A percentile compares a stretch with the other conserved stretches of the same genome.
Conservation (phyloP, 1,284 basidiomycete species). For the Filobasidium uniguttulatum region DNA sequence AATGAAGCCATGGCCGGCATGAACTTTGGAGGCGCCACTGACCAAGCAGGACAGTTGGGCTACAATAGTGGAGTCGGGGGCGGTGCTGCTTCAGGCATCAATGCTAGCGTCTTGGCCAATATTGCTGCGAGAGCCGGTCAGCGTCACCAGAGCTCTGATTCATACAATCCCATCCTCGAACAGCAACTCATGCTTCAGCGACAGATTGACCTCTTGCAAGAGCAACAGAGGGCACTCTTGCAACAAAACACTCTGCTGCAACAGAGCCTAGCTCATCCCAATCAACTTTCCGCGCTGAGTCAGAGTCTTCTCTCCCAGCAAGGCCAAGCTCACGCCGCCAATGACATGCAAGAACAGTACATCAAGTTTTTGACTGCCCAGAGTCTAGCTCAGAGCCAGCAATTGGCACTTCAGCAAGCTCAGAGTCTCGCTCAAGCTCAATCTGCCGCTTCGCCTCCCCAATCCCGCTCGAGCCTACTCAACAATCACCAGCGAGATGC, state of each 20-base stretch:
- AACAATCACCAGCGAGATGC: background rate
- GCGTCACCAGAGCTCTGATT: slow-evolving; percentile 50
- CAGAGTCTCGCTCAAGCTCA: slow-evolving; percentile 8
- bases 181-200: slow-evolving; percentile 68
- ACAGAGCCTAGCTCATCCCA: slow-evolving; percentile 54
- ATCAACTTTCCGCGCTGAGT: slow-evolving; percentile 47
- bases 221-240: slow-evolving; percentile 73
- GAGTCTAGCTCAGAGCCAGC: slow-evolving; percentile 6
- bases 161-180: slow-evolving; percentile 38
- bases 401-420: slow-evolving; percentile 6
- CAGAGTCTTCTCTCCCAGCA: slow-evolving; percentile 15
- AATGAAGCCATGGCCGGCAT: slow-evolving; percentile 15
- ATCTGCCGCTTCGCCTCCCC: slow-evolving; percentile 1
- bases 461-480: slow-evolving; percentile 1
- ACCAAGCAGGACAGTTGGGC: background rate
- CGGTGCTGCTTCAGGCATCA: slow-evolving; percentile 20
- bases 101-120: slow-evolving; percentile 26
- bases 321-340: slow-evolving; percentile 3
- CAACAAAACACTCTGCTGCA: slow-evolving; percentile 42
- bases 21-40: background rate
- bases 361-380: slow-evolving; percentile 9
- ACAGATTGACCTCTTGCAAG: slow-evolving; percentile 80
- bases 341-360: slow-evolving; percentile 11
- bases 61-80: slow-evolving; percentile 29
- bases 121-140: slow-evolving; percentile 38